A percentile compares a stretch with the other conserved stretches of the same genome.
These are phyloP conservation scores for Starmera caribaea DNA, from an alignment of 805 yeast genomes.

Conservation along the genomic window DNA sequence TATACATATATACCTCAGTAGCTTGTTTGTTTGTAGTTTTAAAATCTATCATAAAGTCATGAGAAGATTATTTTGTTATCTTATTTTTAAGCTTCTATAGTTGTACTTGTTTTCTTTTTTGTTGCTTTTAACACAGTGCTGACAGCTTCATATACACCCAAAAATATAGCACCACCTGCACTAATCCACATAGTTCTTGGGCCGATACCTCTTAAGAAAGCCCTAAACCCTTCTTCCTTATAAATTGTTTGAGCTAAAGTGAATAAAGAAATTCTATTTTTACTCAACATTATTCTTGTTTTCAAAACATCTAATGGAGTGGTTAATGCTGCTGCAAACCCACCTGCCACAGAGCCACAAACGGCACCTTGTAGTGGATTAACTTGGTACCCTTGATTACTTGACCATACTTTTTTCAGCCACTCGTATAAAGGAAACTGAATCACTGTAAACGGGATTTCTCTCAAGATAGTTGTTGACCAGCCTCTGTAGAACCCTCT, in stretches of 20 bases:
- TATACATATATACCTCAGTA: neutral
- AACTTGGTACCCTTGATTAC: constrained; percentile 28
- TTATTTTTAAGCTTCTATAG: no score
- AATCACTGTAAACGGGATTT: constrained; percentile 91
- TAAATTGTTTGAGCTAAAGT: constrained; percentile 41
- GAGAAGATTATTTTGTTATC: no score
- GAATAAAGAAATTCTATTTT: constrained; percentile 34
- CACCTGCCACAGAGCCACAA: constrained; percentile 79
- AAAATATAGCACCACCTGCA: constrained; percentile 95
- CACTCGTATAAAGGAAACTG: constrained; percentile 92
- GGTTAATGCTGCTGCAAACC: constrained; percentile 70
- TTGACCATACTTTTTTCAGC: constrained; percentile 54
- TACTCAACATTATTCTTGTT: constrained; percentile 76
- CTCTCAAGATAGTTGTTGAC: constrained; percentile 86
- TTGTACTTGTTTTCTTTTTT: no score
- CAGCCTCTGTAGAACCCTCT: constrained; percentile 88
- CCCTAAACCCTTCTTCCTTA: constrained; percentile 64
- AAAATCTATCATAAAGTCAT: no score
- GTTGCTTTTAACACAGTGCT: constrained; percentile 7
- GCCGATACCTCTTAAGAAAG: constrained; percentile 78
- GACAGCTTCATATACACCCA: constrained; percentile 79
- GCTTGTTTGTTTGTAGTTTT: neutral
- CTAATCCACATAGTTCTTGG: constrained; percentile 97
- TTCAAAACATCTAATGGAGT: constrained; percentile 76
- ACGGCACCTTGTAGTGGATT: constrained; percentile 72